Percentiles rank a stretch among this genome's conserved stretches.
Conservation (phyloP, 1,284 basidiomycete genomes). For the Moesziomyces aphidis region DNA sequence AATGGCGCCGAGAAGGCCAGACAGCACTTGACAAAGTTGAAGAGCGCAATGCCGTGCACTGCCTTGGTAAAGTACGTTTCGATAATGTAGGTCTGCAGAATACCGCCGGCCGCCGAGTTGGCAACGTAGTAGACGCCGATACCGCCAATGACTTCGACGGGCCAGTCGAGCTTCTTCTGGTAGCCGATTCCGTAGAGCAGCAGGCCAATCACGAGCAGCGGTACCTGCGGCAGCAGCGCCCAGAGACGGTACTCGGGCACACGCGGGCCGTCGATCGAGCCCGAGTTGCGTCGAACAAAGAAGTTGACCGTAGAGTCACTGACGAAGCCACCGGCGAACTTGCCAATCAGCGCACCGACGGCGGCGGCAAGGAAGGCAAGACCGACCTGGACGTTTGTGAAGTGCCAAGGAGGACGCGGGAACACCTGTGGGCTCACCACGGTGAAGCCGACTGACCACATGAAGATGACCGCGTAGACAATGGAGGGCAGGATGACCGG, state of each 20-base stretch:
- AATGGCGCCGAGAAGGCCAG: conserved; percentile 68
- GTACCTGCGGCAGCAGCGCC: conserved; percentile 60
- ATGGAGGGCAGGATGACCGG: conserved; percentile 57
- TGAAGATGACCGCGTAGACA: conserved; percentile 67
- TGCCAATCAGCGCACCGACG: conserved; percentile 66
- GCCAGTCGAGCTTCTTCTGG: conserved; percentile 63
- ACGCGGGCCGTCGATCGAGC: conserved; percentile 29
- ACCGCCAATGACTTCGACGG: conserved; percentile 66
- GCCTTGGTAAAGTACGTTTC: conserved; percentile 64
- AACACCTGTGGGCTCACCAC: conserved; percentile 65
- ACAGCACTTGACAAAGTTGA: conserved; percentile 68
- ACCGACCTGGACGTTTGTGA: conserved; percentile 62
- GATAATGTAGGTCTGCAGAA: conserved; percentile 64
- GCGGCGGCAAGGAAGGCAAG: conserved; percentile 65
- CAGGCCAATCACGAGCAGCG: conserved; percentile 62
- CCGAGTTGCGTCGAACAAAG: conserved; percentile 52
- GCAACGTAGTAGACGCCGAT: conserved; percentile 65
- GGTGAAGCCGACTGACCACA: conserved; percentile 67
- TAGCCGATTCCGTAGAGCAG: conserved; percentile 65
- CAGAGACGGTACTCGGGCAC: conserved; percentile 68
- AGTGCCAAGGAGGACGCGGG: conserved; percentile 64
- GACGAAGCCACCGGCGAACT: conserved; percentile 65
- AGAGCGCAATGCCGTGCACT: conserved; percentile 67
- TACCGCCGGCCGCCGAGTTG: conserved; percentile 33
- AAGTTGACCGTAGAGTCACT: conserved; percentile 62